Percentiles rank a stretch among this genome's conserved stretches.
phyloP scores from a whole-genome alignment of 129 eudicot species.

The Ambrosia trifida region DNA sequence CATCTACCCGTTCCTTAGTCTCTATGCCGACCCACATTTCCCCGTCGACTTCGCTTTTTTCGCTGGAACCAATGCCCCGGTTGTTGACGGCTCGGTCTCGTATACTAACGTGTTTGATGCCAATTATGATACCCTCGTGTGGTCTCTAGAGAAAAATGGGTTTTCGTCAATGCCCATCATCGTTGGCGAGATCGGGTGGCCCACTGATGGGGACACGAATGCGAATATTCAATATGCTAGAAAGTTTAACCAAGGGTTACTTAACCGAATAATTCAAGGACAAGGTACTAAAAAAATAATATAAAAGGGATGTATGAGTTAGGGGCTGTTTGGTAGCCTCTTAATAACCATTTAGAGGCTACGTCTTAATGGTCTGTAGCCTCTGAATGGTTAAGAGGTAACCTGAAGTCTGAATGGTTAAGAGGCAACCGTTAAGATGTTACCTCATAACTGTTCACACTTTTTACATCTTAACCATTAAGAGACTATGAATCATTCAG shows the following conservation, averaged over 20 bases:
- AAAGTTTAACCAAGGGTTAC: slow-evolving; percentile 82
- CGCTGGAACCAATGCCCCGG: slow-evolving; percentile 57
- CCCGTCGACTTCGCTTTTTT: slow-evolving; percentile 90
- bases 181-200: slow-evolving; percentile 99
- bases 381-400: too few relatives aligned
- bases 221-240: slow-evolving; percentile 69
- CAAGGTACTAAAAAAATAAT: slow-evolving; percentile 38
- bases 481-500: too few relatives aligned
- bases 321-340: too few relatives aligned
- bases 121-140: slow-evolving; percentile 80
- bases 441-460: too few relatives aligned
- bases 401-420: too few relatives aligned
- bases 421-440: too few relatives aligned
- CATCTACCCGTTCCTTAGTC: slow-evolving; percentile 97
- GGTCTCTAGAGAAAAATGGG: slow-evolving; percentile 88
- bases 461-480: too few relatives aligned
- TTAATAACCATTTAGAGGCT: too few relatives aligned
- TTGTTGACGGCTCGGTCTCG: slow-evolving; percentile 68
- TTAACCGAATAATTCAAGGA: slow-evolving; percentile 57
- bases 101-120: slow-evolving; percentile 94
- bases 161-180: slow-evolving; percentile 59
- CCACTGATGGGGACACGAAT: slow-evolving; percentile 69
- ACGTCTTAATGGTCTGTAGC: too few relatives aligned
- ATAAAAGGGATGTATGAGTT: too few relatives aligned
- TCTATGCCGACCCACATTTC: slow-evolving; percentile 84